A percentile compares a stretch with the other conserved stretches of the same genome.
Conservation (phyloP, 2,329 filamentous ascomycete species). For the Paracoccidioides brasiliensis region DNA sequence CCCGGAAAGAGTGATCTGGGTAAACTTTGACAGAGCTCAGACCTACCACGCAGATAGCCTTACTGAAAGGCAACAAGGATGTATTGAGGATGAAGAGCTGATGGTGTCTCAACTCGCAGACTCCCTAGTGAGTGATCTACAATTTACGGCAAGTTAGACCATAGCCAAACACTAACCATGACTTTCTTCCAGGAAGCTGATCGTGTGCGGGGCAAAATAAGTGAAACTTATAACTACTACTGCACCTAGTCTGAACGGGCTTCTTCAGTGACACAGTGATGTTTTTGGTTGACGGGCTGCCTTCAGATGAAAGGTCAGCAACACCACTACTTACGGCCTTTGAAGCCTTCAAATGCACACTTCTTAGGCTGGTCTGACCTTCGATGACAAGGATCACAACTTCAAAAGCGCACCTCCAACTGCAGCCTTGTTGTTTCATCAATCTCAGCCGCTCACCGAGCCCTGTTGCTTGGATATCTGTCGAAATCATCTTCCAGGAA, state of each 20-base stretch:
- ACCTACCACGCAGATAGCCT: slow-evolving; percentile 3
- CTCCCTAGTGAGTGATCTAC: background rate
- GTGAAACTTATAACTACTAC: background rate
- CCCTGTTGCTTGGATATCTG: background rate
- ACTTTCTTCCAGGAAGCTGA: background rate
- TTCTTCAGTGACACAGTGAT: no score
- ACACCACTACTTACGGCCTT: no score
- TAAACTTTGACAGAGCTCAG: slow-evolving; percentile 4
- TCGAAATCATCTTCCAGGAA: no score
- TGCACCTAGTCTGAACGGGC: no score
- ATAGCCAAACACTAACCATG: background rate
- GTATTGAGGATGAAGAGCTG: slow-evolving; percentile 2
- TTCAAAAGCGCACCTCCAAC: slow-evolving; percentile 6
- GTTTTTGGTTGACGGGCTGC: no score
- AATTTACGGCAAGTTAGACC: background rate
- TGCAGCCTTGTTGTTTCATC: slow-evolving; percentile 3
- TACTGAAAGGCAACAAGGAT: slow-evolving; percentile 1
- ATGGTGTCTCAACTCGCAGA: background rate
- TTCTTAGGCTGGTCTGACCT: slow-evolving; percentile 5
- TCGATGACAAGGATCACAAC: slow-evolving; percentile 7
- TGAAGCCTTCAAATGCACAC: no score
- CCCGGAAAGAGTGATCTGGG: slow-evolving; percentile 10
- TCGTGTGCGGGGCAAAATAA: background rate
- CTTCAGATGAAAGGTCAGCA: no score
- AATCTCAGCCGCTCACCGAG: slow-evolving; percentile 4